Conservation (phyloP, 345 rosid species). For the Mallotus nudiflorus region DNA sequence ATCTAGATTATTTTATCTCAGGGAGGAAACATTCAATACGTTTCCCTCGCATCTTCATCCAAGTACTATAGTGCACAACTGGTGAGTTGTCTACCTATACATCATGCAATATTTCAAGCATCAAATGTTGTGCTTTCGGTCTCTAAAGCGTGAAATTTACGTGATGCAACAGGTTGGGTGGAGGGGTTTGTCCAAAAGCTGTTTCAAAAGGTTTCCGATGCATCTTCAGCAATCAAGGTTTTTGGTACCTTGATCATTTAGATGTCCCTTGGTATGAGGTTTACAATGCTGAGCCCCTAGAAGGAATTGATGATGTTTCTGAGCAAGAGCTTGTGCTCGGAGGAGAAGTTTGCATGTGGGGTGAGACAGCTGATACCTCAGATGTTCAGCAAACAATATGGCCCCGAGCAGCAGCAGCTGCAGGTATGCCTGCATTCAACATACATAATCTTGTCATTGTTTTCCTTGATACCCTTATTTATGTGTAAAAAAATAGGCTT, state of each 20-base stretch:
- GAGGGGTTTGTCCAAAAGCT: conserved; percentile 79
- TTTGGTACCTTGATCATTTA: conserved; percentile 90
- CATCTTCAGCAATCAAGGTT: conserved; percentile 83
- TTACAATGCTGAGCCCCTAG: conserved; percentile 77
- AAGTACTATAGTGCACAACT: conserved; percentile 79
- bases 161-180: conserved; percentile 59
- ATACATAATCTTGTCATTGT: neutral
- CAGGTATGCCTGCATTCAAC: conserved; percentile 47
- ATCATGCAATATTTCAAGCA: conserved; percentile 6
- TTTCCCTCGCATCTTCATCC: conserved; percentile 72
- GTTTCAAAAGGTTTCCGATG: conserved; percentile 89
- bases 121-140: neutral
- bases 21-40: conserved; percentile 85
- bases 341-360: conserved; percentile 99
- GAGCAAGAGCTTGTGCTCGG: conserved; percentile 76
- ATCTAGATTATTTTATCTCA: conserved; percentile 31
- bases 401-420: conserved; percentile 95
- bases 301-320: conserved; percentile 60
- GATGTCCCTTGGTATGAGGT: conserved; percentile 78
- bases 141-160: neutral
- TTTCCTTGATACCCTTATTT: too few species aligned
- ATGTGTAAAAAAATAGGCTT: too few species aligned
- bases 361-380: conserved; percentile 80
- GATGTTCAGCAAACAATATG: conserved; percentile 83
- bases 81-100: conserved; percentile 42